Percentiles rank a stretch among this genome's conserved stretches.
Conservation (phyloP, 805 yeast genomes). For the Kazachstania viticola region DNA sequence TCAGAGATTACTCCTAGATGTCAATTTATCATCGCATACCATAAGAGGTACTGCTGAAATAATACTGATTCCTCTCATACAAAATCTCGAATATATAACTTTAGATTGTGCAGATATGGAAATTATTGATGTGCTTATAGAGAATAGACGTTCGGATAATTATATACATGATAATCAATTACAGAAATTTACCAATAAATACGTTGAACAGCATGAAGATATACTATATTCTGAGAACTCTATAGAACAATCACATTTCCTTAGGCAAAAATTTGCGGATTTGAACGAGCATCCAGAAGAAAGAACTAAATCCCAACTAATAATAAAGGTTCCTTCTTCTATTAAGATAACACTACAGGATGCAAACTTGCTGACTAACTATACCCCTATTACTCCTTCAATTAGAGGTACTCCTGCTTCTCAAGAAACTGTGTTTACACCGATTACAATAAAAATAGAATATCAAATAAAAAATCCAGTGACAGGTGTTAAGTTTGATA, state of each 20-base stretch:
- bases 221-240: constrained; percentile 16
- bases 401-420: constrained; percentile 29
- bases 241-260: constrained; percentile 25
- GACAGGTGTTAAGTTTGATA: constrained; percentile 63
- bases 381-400: constrained; percentile 32
- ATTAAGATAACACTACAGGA: constrained; percentile 52
- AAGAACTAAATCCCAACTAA: constrained; percentile 20
- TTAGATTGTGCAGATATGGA: constrained; percentile 73
- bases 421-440: constrained; percentile 50
- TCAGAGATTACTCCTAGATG: constrained; percentile 70
- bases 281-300: constrained; percentile 22
- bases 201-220: constrained; percentile 6
- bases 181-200: constrained; percentile 9
- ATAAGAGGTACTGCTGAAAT: constrained; percentile 73
- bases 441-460: constrained; percentile 58
- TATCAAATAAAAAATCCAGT: constrained; percentile 55
- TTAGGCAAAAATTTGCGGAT: constrained; percentile 22
- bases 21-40: constrained; percentile 52
- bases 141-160: constrained; percentile 36
- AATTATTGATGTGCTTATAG: constrained; percentile 54
- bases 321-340: constrained; percentile 23
- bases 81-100: constrained; percentile 41
- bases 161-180: constrained; percentile 25
- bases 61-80: constrained; percentile 63
- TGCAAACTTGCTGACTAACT: constrained; percentile 27